Evolutionary conservation across 2,329 filamentous ascomycete genomes (phyloP).

Genomic region (Hypoxylon sp.): DNA sequence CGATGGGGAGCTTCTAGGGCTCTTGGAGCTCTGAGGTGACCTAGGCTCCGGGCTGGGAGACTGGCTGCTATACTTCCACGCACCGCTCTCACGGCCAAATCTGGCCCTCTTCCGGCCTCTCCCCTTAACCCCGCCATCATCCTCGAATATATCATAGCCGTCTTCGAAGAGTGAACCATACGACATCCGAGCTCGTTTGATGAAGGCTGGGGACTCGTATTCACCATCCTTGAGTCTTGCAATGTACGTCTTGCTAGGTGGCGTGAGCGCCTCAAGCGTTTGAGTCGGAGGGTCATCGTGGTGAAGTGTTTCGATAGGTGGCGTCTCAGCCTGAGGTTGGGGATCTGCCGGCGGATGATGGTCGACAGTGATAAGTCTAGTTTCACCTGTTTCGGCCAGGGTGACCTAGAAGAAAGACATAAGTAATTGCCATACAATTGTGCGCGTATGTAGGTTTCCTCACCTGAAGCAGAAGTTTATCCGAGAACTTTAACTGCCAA

Average conservation of each 20-base stretch:
- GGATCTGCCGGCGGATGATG: conserved; percentile 52
- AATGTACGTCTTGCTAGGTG: conserved; percentile 56
- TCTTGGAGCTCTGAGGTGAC: conserved; percentile 28
- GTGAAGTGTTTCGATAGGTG: conserved; percentile 35
- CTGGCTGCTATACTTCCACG: conserved; percentile 82
- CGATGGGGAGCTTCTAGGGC: conserved; percentile 34
- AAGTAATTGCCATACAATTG: conserved; percentile 12
- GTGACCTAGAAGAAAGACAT: conserved; percentile 56
- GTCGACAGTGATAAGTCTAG: conserved; percentile 69
- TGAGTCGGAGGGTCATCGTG: conserved; percentile 33
- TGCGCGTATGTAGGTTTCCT: conserved; percentile 17
- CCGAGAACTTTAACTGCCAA: conserved; percentile 71
- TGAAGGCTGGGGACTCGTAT: conserved; percentile 84
- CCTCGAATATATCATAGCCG: conserved; percentile 78
- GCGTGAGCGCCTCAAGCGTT: conserved; percentile 31
- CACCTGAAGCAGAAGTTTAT: conserved; percentile 66
- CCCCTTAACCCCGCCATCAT: conserved; percentile 72
- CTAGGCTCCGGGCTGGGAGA: conserved; percentile 76
- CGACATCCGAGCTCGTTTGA: conserved; percentile 79
- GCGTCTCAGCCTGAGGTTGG: conserved; percentile 27
- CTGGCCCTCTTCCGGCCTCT: conserved; percentile 79
- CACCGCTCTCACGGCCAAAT: conserved; percentile 74
- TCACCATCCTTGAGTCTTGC: conserved; percentile 62
- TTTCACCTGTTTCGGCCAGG: conserved; percentile 63
- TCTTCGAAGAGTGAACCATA: conserved; percentile 77